Evolutionary conservation across 2,329 filamentous ascomycete genomes (phyloP), one percentile per base, ranked within the genome.

Genomic region (Aspergillus cejpii): DNA sequence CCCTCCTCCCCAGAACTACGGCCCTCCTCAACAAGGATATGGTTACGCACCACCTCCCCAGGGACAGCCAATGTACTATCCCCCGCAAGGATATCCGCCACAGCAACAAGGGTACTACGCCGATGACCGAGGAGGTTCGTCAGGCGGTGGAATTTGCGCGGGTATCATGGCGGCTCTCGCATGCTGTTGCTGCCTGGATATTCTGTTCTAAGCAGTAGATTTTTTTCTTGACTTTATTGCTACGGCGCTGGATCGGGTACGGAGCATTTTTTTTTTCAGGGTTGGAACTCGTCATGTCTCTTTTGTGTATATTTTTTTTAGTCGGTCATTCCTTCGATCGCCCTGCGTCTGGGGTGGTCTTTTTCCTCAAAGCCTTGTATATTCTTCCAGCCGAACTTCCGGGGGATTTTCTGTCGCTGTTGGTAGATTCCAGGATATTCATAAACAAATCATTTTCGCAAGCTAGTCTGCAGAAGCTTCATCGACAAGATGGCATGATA

Each of bases 101-200:
- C 70, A 62, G 41, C 65, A 60, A 45, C 62, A 63, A 36, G 67
- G 65, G 3, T 67, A 71, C 41, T 64, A 66, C 36, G 56, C 60
- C 11, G 59, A 64, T 40, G 60, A 66, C 28, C 60, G 61, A 39
- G 57, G 59, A 5, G 53, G 58, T 10, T 57, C 57, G 5, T 53
- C 53, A 3, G 59, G 56, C 10, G 63, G 64, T 6, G 71, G 72
- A 2, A 64, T 72, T 24, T 74, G 72, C 43, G 71, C 72, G 1
- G 72, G 71, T 57, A 60, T 75, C 12, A 56, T 73, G 53, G 71
- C 68, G 37, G 71, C 68, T 14, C 42, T 74, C 44, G 72, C 72
- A 6, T 73, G 71, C 51, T 75, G 72, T 53, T 75, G 72, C 55
- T 75, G 72, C 58, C 64, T 74, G 61, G 72, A 74, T 60, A 65